Percentiles rank a stretch among this genome's conserved stretches.
phyloP scores from a whole-genome alignment of 441 rosid genomes.

The Viola pubescens region DNA sequence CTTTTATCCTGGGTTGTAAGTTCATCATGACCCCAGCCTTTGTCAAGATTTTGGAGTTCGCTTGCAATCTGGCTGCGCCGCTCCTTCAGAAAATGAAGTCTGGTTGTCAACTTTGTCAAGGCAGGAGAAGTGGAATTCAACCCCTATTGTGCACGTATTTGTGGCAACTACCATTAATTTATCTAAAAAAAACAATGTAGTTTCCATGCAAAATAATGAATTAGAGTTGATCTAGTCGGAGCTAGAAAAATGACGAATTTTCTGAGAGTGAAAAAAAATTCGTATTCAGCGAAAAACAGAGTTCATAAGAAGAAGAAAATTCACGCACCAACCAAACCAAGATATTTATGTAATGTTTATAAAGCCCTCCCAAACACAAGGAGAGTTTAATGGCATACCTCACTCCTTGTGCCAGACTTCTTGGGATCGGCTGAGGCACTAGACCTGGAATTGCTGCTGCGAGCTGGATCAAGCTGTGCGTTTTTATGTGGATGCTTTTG shows the following conservation, averaged over 20 bases:
- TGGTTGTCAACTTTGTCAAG: constrained; percentile 59
- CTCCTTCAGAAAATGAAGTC: constrained; percentile 84
- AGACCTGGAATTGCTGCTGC: not conserved
- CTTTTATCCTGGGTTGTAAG: constrained; percentile 21
- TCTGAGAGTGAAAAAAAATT: not conserved
- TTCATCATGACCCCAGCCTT: constrained; percentile 26
- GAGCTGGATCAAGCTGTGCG: not conserved
- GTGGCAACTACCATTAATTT: constrained; percentile 1
- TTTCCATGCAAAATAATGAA: not conserved
- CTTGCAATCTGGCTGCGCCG: constrained; percentile 56
- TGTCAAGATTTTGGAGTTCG: constrained; percentile 57
- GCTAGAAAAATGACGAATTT: not conserved
- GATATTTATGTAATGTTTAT: constrained; percentile 1
- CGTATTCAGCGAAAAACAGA: not conserved
- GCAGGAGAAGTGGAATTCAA: constrained; percentile 49
- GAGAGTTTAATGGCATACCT: constrained; percentile 36
- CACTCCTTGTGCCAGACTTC: constrained; percentile 2
- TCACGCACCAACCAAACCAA: not conserved
- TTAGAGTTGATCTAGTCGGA: not conserved
- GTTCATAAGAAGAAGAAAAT: not conserved
- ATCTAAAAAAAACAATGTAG: not conserved
- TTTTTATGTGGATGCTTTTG: not conserved
- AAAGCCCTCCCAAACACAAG: not conserved
- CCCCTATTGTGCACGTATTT: constrained; percentile 34
- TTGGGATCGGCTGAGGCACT: not conserved